These are phyloP conservation scores for Jasminum sambac DNA, from an alignment of 257 asterid species.

Conservation along the genomic window DNA sequence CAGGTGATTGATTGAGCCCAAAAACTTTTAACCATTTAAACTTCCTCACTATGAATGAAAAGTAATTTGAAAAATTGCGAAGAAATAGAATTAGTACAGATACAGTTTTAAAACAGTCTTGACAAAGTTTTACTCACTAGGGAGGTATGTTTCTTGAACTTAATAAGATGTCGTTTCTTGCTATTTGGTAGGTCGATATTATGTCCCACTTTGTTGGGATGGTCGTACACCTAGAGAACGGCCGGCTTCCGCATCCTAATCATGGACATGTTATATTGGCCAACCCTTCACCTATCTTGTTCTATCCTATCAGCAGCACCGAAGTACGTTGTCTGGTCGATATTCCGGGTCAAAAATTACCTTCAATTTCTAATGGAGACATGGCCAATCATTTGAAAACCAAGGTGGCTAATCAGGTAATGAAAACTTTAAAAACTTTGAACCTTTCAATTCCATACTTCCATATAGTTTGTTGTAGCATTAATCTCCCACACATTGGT, in stretches of 20 bases:
- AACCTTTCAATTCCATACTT: background rate
- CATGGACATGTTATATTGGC: slow-evolving; percentile 55
- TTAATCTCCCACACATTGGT: no score
- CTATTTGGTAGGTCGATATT: slow-evolving; percentile 35
- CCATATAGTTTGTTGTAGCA: no score
- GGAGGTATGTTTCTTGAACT: background rate
- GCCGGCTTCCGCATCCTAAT: slow-evolving; percentile 47
- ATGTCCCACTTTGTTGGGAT: slow-evolving; percentile 54
- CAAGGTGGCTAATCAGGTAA: slow-evolving; percentile 51
- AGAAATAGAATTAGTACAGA: no score
- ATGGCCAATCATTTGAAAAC: slow-evolving; percentile 44
- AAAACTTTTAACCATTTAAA: background rate
- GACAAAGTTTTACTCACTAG: no score
- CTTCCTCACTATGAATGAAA: no score
- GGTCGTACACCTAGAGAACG: slow-evolving; percentile 47
- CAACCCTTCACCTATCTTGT: slow-evolving; percentile 46
- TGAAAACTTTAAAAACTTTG: background rate
- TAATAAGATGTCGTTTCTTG: background rate
- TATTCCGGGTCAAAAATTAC: slow-evolving; percentile 44
- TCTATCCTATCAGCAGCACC: slow-evolving; percentile 52
- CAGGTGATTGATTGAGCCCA: slow-evolving; percentile 31
- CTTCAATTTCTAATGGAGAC: slow-evolving; percentile 48
- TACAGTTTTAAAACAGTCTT: no score
- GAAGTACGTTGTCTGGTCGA: slow-evolving; percentile 53
- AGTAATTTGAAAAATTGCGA: no score